Base-by-base conservation (phyloP, 805 yeast genomes). In the Naumovozyma dairenensis region DNA sequence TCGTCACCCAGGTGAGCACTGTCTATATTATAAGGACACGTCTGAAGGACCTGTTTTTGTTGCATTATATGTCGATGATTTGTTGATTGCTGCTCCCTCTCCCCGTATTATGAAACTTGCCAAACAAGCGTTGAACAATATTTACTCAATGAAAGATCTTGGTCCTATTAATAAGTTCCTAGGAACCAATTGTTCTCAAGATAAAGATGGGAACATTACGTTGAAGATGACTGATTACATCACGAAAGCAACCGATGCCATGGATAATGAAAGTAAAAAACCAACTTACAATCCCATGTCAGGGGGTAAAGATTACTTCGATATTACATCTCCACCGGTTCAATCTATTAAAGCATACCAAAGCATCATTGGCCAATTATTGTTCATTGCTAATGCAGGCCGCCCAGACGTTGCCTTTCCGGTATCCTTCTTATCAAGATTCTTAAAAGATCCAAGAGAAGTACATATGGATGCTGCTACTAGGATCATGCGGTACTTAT, bases 371-470 rank as follows among this genome's bases (percentile, higher is more conserved):
- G 37, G 34, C 12, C 36, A 36, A 13, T 16, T 38, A 12, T 8
- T 39, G 2, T 38, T 34, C 28, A 15, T 21, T 10, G 34, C 42
- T 16, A 38, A 38, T 31, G 21, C 38, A 12, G 39, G 37, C n/a
- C 29, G 45, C 6, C 45, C 45, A 16, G 42, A 41, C 20, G 25
- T 41, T 19, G 30, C 45, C 2, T 30, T 18, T 24, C 5, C 39
- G 1, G 37, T 36, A 4, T 39, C 43, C 1, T 6, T 28, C 2
- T 19, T 36, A 3, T 36, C 37, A 2, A 22, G 40, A 13, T 39
- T 36, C 24, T 22, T 39, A 3, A 27, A 32, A 25, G 28, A 29
- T 19, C 40, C 43, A 6, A 20, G 37, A 3, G 20, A 18, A 5
- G 21, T 34, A 9, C 45, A 41, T 21, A 2, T 30, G 5, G 9